Conservation (phyloP, 2,329 filamentous ascomycete genomes). For the Colletotrichum falcatum region DNA sequence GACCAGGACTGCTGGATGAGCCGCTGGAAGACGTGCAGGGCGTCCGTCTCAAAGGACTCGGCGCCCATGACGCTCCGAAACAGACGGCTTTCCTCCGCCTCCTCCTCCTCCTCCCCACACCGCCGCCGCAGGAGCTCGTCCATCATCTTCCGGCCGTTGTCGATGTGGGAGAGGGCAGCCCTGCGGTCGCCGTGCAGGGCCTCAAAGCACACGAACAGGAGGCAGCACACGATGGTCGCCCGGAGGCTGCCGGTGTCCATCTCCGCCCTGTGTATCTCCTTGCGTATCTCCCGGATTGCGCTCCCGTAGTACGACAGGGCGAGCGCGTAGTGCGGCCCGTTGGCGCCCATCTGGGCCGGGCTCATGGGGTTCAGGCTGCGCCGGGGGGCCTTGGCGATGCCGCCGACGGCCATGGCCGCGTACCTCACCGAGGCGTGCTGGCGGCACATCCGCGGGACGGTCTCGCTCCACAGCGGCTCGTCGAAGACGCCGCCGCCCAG, state of each 20-base stretch:
- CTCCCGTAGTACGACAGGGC: constrained; percentile 51
- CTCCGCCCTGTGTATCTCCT: constrained; percentile 43
- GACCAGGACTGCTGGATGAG: constrained; percentile 48
- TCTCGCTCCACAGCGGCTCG: constrained; percentile 51
- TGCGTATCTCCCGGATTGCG: constrained; percentile 47
- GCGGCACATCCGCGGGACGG: constrained; percentile 50
- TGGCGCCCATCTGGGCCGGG: constrained; percentile 31
- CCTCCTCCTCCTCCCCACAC: background rate
- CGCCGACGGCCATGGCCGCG: constrained; percentile 54
- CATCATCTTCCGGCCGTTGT: constrained; percentile 52
- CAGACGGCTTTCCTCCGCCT: background rate
- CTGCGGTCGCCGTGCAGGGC: constrained; percentile 51
- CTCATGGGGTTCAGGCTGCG: constrained; percentile 25
- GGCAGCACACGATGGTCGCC: constrained; percentile 50
- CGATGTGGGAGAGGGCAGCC: constrained; percentile 52
- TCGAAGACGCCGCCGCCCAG: constrained; percentile 49
- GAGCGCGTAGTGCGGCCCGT: constrained; percentile 46
- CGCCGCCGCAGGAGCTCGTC: constrained; percentile 47
- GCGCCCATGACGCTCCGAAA: constrained; percentile 15
- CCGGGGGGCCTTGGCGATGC: constrained; percentile 46
- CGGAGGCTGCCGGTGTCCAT: constrained; percentile 42
- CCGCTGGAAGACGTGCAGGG: constrained; percentile 47
- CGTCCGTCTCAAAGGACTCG: constrained; percentile 45
- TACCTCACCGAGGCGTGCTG: constrained; percentile 51
- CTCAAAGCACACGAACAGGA: constrained; percentile 55